Evolutionary conservation across 805 yeast genomes (phyloP), one percentile per base, ranked within the genome.

Genomic region (Cyberlindnera japonica): DNA sequence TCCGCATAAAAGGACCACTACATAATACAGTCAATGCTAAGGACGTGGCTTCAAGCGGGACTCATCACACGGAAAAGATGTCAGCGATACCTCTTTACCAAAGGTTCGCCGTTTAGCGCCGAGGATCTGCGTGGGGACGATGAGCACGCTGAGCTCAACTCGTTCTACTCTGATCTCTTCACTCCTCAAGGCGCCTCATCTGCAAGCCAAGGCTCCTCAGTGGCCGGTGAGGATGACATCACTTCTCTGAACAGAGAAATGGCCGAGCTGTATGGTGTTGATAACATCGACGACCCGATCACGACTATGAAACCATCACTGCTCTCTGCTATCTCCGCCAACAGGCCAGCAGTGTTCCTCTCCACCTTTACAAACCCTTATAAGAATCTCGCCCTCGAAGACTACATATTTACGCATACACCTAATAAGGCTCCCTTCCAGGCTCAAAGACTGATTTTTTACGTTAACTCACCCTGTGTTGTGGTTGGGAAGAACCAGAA

Each of bases 401-500:
- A 85, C 49, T 83, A 75, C 53, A 65, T 93, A 1, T 93, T 85
- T 59, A 71, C 72, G 38, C 60, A 71, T 15, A 77, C 83, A 63
- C 90, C 90, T 1, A 43, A 51, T 10, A 32, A 41, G 4, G 5
- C 21, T 11, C 22, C 33, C 5, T 31, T 45, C 20, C 42, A 48
- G 5, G 54, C 60, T 25, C 74, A 77, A 42, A 61, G 95, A 40
- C 64, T 93, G 21, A 57, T 88, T 43, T 69, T 91, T 40, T 93
- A 93, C 58, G 69, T 72, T 25, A 93, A 93, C 57, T 59, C 75
- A 3, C 87, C 91, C 1, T 86, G 96, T 59, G 87, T 89, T n/a
- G 95, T 93, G 2, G 69, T 93, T 11, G 99, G 99, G 0, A 88
- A 95, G 55, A 93, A 93, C 57, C 99, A 93, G 62, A 93, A 89